Evolutionary conservation across 768 basidiomycete species (phyloP).

Genomic region (Russula abietina): DNA sequence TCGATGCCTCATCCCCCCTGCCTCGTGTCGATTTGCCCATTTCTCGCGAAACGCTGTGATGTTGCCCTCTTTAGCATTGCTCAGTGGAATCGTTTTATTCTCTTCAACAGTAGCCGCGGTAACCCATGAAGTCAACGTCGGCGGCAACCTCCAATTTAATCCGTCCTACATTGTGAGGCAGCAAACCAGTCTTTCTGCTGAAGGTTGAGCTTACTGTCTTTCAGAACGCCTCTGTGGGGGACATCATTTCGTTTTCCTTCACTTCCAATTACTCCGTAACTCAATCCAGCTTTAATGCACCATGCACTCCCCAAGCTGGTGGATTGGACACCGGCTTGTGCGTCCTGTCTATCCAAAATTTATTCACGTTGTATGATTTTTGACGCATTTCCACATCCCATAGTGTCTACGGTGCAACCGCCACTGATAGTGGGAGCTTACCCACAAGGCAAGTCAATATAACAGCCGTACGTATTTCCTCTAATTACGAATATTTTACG

Average conservation of each 20-base stretch:
- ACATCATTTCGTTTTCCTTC: constrained; percentile 29
- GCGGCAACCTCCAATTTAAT: neutral
- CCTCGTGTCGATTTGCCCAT: neutral
- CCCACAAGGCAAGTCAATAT: constrained; percentile 25
- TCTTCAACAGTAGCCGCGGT: neutral
- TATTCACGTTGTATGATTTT: neutral
- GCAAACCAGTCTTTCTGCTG: neutral
- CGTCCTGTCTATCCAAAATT: constrained; percentile 2
- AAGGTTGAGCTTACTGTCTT: neutral
- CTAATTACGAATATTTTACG: neutral
- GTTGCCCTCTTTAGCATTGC: neutral
- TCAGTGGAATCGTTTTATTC: constrained; percentile 4
- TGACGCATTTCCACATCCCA: neutral
- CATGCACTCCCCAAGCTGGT: constrained; percentile 24
- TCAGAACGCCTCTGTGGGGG: constrained; percentile 24
- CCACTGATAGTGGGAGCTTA: constrained; percentile 6
- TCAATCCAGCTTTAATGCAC: constrained; percentile 29
- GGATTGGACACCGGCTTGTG: constrained; percentile 33
- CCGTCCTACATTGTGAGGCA: constrained; percentile 11
- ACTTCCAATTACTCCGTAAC: constrained; percentile 29
- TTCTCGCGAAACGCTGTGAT: neutral
- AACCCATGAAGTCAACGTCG: neutral
- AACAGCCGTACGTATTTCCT: constrained; percentile 22
- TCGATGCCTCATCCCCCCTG: neutral
- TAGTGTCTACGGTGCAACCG: constrained; percentile 27